Evolutionary conservation across 228 moss, liverwort and hornwort genomes (phyloP).

Genomic region (Sphagnum magellanicum): DNA sequence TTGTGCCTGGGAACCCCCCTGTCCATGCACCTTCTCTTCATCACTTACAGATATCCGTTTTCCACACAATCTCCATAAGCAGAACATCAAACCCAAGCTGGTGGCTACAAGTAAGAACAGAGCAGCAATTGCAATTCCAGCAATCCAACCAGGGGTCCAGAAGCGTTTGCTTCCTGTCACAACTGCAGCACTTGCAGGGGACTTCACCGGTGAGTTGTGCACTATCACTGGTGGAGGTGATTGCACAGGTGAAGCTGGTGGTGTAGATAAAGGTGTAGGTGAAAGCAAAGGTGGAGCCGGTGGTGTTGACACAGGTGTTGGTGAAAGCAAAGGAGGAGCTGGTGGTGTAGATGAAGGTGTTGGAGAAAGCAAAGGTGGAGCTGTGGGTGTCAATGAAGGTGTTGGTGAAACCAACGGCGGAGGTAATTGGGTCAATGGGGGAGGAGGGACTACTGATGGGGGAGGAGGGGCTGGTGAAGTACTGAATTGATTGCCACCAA

Average conservation of each 20-base stretch:
- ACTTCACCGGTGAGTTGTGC: not conserved
- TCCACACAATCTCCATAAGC: constrained; percentile 30
- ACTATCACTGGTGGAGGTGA: constrained; percentile 10
- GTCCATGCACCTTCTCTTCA: constrained; percentile 17
- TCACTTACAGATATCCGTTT: constrained; percentile 9
- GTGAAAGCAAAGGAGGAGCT: not conserved
- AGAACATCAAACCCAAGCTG: constrained; percentile 23
- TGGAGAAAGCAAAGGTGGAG: constrained; percentile 2
- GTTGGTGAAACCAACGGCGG: constrained; percentile 4
- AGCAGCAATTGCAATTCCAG: constrained; percentile 35
- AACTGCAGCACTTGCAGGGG: constrained; percentile 2
- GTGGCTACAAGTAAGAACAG: constrained; percentile 23
- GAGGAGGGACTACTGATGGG: constrained; percentile 10
- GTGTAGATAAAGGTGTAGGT: constrained; percentile 5
- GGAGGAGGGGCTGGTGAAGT: constrained; percentile 50
- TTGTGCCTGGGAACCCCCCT: constrained; percentile 36
- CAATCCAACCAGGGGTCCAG: constrained; percentile 56
- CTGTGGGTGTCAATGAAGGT: constrained; percentile 17
- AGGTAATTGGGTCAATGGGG: constrained; percentile 3
- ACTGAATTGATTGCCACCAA: constrained; percentile 54
- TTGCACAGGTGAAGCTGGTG: constrained; percentile 5
- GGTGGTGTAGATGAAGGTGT: constrained; percentile 4
- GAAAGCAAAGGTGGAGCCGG: constrained; percentile 4
- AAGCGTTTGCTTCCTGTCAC: constrained; percentile 14
- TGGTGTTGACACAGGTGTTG: constrained; percentile 9